Conservation (phyloP, 108 stramenopile genomes). For the Licmophora abbreviata region DNA sequence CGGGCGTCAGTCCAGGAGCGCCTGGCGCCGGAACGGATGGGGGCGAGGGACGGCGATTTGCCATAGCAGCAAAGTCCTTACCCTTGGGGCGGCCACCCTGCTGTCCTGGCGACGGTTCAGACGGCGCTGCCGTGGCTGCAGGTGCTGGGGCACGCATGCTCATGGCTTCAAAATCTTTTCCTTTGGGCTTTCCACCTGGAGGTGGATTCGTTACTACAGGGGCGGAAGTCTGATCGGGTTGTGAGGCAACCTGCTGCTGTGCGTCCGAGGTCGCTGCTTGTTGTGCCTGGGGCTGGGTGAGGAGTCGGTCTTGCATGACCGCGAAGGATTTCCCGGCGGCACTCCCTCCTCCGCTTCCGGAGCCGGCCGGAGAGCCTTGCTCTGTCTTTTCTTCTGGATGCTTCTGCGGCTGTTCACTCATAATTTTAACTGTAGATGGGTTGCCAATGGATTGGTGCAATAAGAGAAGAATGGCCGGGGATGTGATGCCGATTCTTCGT, state of each 20-base stretch:
- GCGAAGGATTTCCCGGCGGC: no score
- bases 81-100: conserved; percentile 49
- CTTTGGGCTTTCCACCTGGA: conserved; percentile 38
- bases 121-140: not conserved
- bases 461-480: no score
- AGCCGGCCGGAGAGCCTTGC: no score
- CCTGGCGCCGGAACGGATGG: conserved; percentile 10
- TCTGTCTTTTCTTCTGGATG: no score
- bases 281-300: no score
- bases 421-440: no score
- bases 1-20: conserved; percentile 6
- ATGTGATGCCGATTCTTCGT: no score
- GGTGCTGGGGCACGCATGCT: conserved; percentile 9
- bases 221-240: not conserved
- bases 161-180: conserved; percentile 76
- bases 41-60: conserved; percentile 13
- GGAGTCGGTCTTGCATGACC: no score
- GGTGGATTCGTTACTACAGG: not conserved
- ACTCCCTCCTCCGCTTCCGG: no score
- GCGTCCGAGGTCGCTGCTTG: not conserved
- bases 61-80: conserved; percentile 76
- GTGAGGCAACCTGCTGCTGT: not conserved
- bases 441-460: no score
- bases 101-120: not conserved
- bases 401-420: no score